Evolutionary conservation across 768 basidiomycete genomes (phyloP), one percentile per base, ranked within the genome.

Genomic region (Amanita muscaria): DNA sequence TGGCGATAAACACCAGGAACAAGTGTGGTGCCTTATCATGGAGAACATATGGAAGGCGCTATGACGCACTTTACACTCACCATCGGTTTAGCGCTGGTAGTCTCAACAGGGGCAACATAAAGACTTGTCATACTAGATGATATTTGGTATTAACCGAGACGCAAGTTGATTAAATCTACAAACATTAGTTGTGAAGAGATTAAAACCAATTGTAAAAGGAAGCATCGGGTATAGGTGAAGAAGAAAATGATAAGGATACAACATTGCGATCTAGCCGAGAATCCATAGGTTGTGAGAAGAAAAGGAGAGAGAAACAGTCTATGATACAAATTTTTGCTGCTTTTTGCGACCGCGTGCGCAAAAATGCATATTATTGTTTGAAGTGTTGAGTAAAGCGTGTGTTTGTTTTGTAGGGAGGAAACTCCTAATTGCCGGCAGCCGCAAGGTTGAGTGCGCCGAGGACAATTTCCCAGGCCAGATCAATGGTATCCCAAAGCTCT

Each of bases 401-500:
- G 27, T 12, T 29, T 12, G 27, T 29, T 6, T 12, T 29, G 12
- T 6, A 29, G 27, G 27, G 7, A 29, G 6, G 27, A n/a, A n/a
- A 29, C 27, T 12, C 12, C 27, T 58, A 67, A 15, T 66, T 59
- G 44, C 55, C 60, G 25, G 62, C 58, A 25, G 68, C 68, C 27
- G 71, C 72, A 39, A 74, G 56, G 53, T 72, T 73, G 50, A 77
- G 64, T 1, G 74, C 73, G 29, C 73, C 73, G 34, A 76, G 68
- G 34, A 87, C 70, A 54, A 88, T 72, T 55, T 85, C 82, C 83
- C 86, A 90, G 16, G 85, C 83, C 51, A 82, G 73, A 53, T 88
- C 81, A 51, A 91, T 65, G 24, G 77, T 76, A 43, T 79, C 76
- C 88, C 88, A 91, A 29, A 90, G 65, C 44, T 80, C 77, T 29